These are phyloP conservation scores for Russula brevipes DNA, from an alignment of 768 basidiomycete genomes.

Conservation along the genomic window DNA sequence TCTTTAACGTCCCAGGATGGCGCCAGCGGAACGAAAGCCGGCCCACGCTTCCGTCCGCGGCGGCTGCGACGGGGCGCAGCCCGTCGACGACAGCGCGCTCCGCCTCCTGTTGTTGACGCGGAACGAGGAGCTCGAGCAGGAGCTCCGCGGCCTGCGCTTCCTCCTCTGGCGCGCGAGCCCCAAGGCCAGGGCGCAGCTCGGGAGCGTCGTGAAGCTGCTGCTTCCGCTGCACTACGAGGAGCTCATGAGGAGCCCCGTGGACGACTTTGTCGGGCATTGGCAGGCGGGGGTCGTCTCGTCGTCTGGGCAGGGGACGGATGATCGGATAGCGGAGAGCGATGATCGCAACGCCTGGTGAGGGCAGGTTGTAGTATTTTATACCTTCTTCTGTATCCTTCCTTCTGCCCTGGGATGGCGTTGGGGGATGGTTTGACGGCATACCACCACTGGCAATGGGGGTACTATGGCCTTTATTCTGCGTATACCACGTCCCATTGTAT, in stretches of 20 bases:
- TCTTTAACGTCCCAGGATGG: conserved; percentile 18
- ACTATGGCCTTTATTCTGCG: no score
- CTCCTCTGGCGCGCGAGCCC: conserved; percentile 10
- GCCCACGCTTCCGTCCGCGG: neutral
- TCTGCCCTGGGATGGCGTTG: neutral
- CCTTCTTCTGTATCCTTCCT: neutral
- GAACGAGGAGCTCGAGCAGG: conserved; percentile 14
- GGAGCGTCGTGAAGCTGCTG: conserved; percentile 5
- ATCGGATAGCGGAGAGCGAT: neutral
- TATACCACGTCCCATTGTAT: no score
- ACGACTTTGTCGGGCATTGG: conserved; percentile 15
- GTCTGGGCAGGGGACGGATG: neutral
- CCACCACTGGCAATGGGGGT: no score
- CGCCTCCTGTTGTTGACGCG: conserved; percentile 6
- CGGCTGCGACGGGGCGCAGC: neutral
- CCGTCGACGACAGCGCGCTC: neutral
- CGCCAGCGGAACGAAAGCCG: neutral
- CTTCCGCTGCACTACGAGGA: conserved; percentile 13
- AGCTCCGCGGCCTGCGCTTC: conserved; percentile 14
- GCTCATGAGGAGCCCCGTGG: conserved; percentile 14
- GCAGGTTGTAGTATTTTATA: neutral
- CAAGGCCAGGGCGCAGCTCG: conserved; percentile 3
- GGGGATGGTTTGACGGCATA: neutral
- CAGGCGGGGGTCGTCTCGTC: conserved; percentile 5
- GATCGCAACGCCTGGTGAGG: neutral